Conservation (phyloP, 2,329 filamentous ascomycete genomes). For the Cyclaneusma minus region DNA sequence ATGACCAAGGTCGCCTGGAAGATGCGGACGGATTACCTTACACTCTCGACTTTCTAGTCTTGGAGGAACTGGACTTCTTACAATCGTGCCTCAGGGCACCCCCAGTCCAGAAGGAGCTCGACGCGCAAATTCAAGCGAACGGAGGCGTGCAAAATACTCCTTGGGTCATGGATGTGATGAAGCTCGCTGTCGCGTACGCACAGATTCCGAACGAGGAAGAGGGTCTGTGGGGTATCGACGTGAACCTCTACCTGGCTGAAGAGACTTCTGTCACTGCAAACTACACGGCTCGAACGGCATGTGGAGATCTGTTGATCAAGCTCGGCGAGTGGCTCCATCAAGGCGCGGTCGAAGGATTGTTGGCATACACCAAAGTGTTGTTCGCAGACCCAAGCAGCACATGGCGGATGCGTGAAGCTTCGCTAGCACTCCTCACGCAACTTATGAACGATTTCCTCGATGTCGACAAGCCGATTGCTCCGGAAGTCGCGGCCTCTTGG, state of each 20-base stretch:
- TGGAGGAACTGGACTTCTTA: constrained; percentile 91
- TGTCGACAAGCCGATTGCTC: constrained; percentile 52
- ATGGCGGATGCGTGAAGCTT: constrained; percentile 59
- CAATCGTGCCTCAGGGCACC: constrained; percentile 80
- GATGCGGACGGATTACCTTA: constrained; percentile 87
- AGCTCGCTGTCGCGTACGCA: constrained; percentile 68
- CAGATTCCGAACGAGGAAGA: constrained; percentile 89
- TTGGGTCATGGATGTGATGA: constrained; percentile 83
- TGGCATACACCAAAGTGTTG: constrained; percentile 58
- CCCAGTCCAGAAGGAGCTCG: constrained; percentile 79
- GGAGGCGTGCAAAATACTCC: constrained; percentile 45
- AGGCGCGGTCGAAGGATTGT: constrained; percentile 62
- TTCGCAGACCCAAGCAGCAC: constrained; percentile 40
- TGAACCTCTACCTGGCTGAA: constrained; percentile 88
- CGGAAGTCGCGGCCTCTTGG: constrained; percentile 56
- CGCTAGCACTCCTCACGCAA: constrained; percentile 74
- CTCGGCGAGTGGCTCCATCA: constrained; percentile 76
- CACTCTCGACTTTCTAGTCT: constrained; percentile 80
- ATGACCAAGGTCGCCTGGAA: constrained; percentile 75
- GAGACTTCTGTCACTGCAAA: constrained; percentile 91
- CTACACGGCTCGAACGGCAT: constrained; percentile 87
- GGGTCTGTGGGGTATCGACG: constrained; percentile 90
- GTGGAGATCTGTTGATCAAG: constrained; percentile 84
- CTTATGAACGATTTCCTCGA: constrained; percentile 74
- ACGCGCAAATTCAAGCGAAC: constrained; percentile 53